These are phyloP conservation scores for Myxozyma kluyveri DNA, from an alignment of 805 yeast species.

Conservation along the genomic window DNA sequence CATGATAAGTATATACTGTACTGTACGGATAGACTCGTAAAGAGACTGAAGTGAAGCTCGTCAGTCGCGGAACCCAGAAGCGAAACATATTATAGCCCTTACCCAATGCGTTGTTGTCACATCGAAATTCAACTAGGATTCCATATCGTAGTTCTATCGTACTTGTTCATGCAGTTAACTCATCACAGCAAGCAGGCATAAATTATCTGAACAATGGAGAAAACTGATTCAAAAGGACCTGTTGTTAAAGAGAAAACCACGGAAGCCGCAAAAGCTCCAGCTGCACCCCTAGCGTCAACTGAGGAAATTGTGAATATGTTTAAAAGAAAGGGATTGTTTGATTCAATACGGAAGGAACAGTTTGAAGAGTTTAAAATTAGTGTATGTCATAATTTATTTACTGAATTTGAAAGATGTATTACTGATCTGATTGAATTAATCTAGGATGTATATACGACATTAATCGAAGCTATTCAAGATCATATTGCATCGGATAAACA, in stretches of 20 bases:
- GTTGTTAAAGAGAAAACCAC: background rate
- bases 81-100: too few species aligned
- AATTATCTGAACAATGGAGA: too few species aligned
- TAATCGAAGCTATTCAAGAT: slow-evolving; percentile 14
- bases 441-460: slow-evolving; percentile 7
- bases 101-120: too few species aligned
- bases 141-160: too few species aligned
- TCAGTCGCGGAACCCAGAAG: too few species aligned
- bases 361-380: slow-evolving; percentile 26
- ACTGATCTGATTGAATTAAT: background rate
- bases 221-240: too few species aligned
- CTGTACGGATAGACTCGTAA: too few species aligned
- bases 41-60: too few species aligned
- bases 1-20: too few species aligned
- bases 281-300: slow-evolving; percentile 41
- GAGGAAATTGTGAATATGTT: slow-evolving; percentile 31
- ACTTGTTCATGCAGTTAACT: too few species aligned
- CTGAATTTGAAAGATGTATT: background rate
- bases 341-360: slow-evolving; percentile 24
- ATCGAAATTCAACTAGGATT: too few species aligned
- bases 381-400: slow-evolving; percentile 10
- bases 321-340: slow-evolving; percentile 31
- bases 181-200: too few species aligned
- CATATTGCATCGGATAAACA: slow-evolving; percentile 14
- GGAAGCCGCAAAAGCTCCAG: background rate